phyloP scores from a whole-genome alignment of 1,284 basidiomycete species.

The Ustilago sp. region DNA sequence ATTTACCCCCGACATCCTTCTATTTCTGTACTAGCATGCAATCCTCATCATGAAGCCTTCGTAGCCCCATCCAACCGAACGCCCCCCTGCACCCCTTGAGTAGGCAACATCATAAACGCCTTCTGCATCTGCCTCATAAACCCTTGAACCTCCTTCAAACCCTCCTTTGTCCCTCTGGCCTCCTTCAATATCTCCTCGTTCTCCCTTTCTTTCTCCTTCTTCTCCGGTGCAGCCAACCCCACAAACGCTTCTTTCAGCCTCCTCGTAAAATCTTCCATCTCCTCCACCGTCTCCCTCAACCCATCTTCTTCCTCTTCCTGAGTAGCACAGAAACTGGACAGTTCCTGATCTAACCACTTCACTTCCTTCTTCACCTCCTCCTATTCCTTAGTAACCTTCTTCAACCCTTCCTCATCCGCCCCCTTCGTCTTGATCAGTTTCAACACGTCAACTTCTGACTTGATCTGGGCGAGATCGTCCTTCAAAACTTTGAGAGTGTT shows the following conservation, averaged over 20 bases:
- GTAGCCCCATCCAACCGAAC: background rate
- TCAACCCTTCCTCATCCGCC: background rate
- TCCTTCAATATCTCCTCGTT: constrained; percentile 6
- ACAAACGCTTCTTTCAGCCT: constrained; percentile 13
- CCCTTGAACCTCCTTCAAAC: background rate
- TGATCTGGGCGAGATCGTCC: constrained; percentile 5
- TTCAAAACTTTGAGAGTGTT: constrained; percentile 12
- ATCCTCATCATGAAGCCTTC: background rate
- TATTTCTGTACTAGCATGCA: background rate
- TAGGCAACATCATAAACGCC: constrained; percentile 10
- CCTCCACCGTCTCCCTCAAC: constrained; percentile 2
- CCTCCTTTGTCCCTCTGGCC: constrained; percentile 5
- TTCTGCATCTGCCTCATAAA: constrained; percentile 14
- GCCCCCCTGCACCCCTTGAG: background rate
- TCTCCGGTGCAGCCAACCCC: constrained; percentile 10
- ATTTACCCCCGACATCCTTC: too few species aligned
- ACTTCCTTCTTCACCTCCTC: background rate
- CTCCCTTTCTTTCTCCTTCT: constrained; percentile 4
- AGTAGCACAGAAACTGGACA: background rate
- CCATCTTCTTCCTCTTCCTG: background rate
- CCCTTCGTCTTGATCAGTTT: background rate
- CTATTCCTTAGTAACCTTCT: background rate
- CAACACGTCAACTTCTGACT: constrained; percentile 4
- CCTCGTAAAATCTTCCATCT: background rate
- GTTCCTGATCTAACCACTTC: background rate